These are phyloP conservation scores for Amesomyces nigricolor DNA, from an alignment of 2,329 filamentous ascomycete species.

Conservation along the genomic window DNA sequence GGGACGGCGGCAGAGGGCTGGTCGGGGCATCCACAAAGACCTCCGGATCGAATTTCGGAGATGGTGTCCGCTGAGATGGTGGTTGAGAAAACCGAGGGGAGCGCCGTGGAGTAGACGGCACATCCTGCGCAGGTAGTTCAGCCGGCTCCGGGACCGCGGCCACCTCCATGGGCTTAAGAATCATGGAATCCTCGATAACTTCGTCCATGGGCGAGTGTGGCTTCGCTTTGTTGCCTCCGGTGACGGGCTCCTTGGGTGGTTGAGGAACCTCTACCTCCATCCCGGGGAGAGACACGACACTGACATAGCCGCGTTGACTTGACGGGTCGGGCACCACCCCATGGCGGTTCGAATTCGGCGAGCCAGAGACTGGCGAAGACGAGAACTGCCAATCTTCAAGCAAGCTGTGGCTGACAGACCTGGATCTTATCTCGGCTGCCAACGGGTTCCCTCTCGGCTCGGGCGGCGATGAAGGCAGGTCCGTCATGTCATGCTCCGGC, in stretches of 20 bases:
- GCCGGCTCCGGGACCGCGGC: too few species aligned
- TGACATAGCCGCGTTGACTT: constrained; percentile 20
- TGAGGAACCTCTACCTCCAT: constrained; percentile 10
- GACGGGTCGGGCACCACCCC: constrained; percentile 23
- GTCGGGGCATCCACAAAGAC: constrained; percentile 46
- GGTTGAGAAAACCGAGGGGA: constrained; percentile 20
- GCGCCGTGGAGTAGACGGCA: constrained; percentile 22
- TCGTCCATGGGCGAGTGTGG: constrained; percentile 18
- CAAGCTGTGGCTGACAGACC: constrained; percentile 38
- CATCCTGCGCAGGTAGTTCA: background rate
- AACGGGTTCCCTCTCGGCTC: constrained; percentile 49
- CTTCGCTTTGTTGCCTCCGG: constrained; percentile 1
- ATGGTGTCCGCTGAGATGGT: constrained; percentile 33
- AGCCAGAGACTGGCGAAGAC: constrained; percentile 51
- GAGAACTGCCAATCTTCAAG: constrained; percentile 47
- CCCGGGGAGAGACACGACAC: constrained; percentile 20
- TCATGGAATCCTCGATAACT: constrained; percentile 23
- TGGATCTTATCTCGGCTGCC: constrained; percentile 46
- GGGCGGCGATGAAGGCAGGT: constrained; percentile 55
- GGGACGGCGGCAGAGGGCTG: constrained; percentile 35
- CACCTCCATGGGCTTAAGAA: constrained; percentile 8
- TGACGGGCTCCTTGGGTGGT: constrained; percentile 8
- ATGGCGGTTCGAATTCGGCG: constrained; percentile 39
- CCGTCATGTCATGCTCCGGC: constrained; percentile 43
- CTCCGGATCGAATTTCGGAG: constrained; percentile 38